Conservation (phyloP, 345 rosid genomes). For the Psidium guajava region DNA sequence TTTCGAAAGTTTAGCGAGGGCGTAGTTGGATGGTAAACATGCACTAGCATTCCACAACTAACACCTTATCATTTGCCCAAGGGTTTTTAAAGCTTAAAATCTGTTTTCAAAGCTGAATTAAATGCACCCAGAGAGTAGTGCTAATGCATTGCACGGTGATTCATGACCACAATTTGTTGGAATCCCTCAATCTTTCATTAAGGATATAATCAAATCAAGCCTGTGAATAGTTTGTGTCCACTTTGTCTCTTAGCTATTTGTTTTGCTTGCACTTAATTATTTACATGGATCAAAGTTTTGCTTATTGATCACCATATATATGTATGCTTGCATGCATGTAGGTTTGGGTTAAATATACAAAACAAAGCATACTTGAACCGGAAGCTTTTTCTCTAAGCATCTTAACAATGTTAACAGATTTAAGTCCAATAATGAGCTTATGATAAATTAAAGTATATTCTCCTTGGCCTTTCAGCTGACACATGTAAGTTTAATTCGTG, state of each 20-base stretch:
- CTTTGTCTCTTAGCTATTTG: background rate
- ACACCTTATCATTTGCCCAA: background rate
- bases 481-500: background rate
- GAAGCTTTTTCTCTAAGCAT: background rate
- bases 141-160: background rate
- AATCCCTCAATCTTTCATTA: background rate
- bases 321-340: too few relatives aligned
- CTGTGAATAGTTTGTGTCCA: background rate
- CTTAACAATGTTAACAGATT: background rate
- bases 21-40: background rate
- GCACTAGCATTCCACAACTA: background rate
- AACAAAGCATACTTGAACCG: background rate
- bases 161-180: background rate
- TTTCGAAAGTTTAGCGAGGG: background rate
- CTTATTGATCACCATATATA: too few relatives aligned
- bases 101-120: rapidly evolving
- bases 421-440: background rate
- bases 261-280: background rate
- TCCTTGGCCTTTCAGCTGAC: background rate
- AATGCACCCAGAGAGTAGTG: background rate
- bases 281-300: background rate
- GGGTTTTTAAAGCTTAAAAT: background rate
- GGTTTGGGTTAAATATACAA: too few relatives aligned
- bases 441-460: background rate
- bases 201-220: background rate